phyloP scores from a whole-genome alignment of 371 early-diverging fungal species.

The Actinomucor elegans region DNA sequence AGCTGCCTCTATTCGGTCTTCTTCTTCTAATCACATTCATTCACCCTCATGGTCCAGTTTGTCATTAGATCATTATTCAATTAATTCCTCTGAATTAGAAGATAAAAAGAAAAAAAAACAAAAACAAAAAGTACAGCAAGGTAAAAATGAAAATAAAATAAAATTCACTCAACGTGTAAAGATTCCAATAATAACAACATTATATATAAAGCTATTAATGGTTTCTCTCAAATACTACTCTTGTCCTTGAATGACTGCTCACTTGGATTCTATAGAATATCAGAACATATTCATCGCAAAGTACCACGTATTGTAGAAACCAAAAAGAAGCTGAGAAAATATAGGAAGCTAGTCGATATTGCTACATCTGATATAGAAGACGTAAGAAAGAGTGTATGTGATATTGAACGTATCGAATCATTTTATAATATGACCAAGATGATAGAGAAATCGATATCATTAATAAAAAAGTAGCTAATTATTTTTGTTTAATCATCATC shows the following conservation, averaged over 20 bases:
- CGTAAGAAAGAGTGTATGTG: conserved; percentile 28
- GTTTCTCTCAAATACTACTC: conserved; percentile 14
- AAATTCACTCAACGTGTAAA: not conserved
- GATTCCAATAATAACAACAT: not conserved
- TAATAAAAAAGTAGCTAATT: too few relatives aligned
- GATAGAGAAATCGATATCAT: conserved; percentile 16
- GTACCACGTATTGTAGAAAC: conserved; percentile 34
- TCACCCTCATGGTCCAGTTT: conserved; percentile 26
- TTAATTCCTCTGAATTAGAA: conserved; percentile 14
- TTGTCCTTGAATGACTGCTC: conserved; percentile 37
- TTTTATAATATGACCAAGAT: conserved; percentile 35
- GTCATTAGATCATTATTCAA: conserved; percentile 35
- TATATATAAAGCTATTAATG: conserved; percentile 3
- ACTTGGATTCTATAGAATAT: conserved; percentile 32
- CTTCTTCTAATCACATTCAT: conserved; percentile 9
- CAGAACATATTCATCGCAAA: conserved; percentile 41
- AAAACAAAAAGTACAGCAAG: conserved; percentile 4
- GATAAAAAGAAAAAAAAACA: conserved; percentile 14
- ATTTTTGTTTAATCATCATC: conserved; percentile 10
- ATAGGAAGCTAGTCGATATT: conserved; percentile 15
- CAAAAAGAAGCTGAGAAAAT: conserved; percentile 11
- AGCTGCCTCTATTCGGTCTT: not conserved
- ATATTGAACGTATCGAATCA: conserved; percentile 31
- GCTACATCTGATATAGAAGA: conserved; percentile 38
- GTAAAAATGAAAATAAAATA: not conserved